Percentiles rank a stretch among this genome's conserved stretches.
These are phyloP conservation scores for Andrographis paniculata DNA, from an alignment of 305 asterid species.

Conservation along the genomic window DNA sequence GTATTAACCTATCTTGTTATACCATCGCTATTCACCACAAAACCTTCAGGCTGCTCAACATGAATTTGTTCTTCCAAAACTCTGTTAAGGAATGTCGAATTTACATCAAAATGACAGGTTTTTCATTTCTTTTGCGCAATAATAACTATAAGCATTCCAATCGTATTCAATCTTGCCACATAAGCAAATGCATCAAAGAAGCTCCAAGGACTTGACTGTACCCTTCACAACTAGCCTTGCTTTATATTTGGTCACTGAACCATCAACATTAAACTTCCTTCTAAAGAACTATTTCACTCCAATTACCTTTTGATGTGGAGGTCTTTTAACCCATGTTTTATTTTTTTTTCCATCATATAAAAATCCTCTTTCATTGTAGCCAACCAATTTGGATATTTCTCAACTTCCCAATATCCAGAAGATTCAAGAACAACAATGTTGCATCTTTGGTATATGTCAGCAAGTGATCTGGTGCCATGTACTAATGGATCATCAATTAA, in stretches of 20 bases:
- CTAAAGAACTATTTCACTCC: slow-evolving; percentile 12
- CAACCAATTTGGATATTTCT: neutral
- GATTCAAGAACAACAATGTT: neutral
- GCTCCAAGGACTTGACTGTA: slow-evolving; percentile 2
- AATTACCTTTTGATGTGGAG: slow-evolving; percentile 4
- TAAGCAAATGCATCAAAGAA: slow-evolving; percentile 15
- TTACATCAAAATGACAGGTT: slow-evolving; percentile 11
- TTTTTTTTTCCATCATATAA: slow-evolving; percentile 5
- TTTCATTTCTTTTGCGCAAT: neutral
- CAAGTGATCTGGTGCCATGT: neutral
- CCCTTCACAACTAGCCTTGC: slow-evolving; percentile 10
- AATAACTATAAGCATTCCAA: neutral
- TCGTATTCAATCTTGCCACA: too few species aligned
- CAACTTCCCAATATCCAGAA: neutral
- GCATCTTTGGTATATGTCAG: neutral
- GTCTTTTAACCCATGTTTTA: slow-evolving; percentile 10
- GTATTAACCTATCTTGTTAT: neutral
- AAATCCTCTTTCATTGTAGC: slow-evolving; percentile 11
- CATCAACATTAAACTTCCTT: slow-evolving; percentile 9
- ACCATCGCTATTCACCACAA: neutral
- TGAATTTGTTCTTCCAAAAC: neutral
- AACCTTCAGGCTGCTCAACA: neutral
- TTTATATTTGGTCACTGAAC: slow-evolving; percentile 6
- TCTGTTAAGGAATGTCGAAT: slow-evolving; percentile 12
- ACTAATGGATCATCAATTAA: neutral